A percentile compares a stretch with the other conserved stretches of the same genome.
Evolutionary conservation across 345 rosid species (phyloP).

Genomic region (Melastoma malabathricum): DNA sequence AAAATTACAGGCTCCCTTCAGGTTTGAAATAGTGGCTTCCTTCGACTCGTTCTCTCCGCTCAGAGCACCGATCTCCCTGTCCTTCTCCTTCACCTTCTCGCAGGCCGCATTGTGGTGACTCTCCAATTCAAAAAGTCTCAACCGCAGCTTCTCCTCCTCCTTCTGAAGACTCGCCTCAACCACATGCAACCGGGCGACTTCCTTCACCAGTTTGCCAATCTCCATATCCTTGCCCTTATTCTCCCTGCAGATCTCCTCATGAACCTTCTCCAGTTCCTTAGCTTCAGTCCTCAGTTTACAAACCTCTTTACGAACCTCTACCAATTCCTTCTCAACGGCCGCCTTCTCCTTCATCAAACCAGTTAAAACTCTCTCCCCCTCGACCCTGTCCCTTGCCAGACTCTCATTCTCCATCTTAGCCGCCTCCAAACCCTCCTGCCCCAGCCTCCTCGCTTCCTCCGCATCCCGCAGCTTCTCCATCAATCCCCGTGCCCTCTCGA

Average conservation of each 20-base stretch:
- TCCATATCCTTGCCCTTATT: slow-evolving; percentile 11
- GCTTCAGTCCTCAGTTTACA: slow-evolving; percentile 21
- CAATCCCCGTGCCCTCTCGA: slow-evolving; percentile 19
- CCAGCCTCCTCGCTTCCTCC: slow-evolving; percentile 21
- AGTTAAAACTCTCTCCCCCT: slow-evolving; percentile 13
- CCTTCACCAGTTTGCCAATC: slow-evolving; percentile 28
- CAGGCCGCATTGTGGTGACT: slow-evolving; percentile 21
- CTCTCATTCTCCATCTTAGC: slow-evolving; percentile 18
- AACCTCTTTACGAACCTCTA: slow-evolving; percentile 14
- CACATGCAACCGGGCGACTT: slow-evolving; percentile 15
- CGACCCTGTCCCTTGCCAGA: slow-evolving; percentile 21
- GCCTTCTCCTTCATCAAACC: slow-evolving; percentile 16
- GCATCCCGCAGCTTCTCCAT: slow-evolving; percentile 19
- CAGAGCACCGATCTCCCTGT: slow-evolving; percentile 24
- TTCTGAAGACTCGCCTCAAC: slow-evolving; percentile 13
- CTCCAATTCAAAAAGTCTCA: slow-evolving; percentile 28
- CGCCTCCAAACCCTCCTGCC: slow-evolving; percentile 19
- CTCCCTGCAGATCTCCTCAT: slow-evolving; percentile 25
- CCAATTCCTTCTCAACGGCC: slow-evolving; percentile 19
- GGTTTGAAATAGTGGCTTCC: slow-evolving; percentile 20
- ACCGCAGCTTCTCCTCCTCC: slow-evolving; percentile 28
- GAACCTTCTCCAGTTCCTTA: slow-evolving; percentile 22
- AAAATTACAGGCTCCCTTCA: slow-evolving; percentile 18
- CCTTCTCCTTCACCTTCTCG: slow-evolving; percentile 26
- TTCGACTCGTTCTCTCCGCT: slow-evolving; percentile 19